Conservation (phyloP, 2,329 filamentous ascomycete genomes). For the Lecanicillium sp. region DNA sequence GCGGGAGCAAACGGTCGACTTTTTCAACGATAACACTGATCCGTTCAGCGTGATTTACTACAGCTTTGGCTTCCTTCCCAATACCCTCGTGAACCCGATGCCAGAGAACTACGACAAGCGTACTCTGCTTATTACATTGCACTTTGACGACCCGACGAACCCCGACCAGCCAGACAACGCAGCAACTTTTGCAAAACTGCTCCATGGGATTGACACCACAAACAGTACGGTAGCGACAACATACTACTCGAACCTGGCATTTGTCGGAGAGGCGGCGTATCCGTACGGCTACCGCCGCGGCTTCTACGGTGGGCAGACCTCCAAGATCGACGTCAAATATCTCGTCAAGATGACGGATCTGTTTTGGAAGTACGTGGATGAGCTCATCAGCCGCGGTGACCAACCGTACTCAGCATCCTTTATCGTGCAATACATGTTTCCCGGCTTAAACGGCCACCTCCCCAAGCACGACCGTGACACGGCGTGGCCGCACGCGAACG, state of each 20-base stretch:
- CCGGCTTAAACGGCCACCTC: not conserved
- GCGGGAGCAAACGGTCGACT: conserved; percentile 4
- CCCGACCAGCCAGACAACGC: not conserved
- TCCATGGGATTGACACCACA: not conserved
- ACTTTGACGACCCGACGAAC: conserved; percentile 8
- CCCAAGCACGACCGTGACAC: conserved; percentile 1
- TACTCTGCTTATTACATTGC: conserved; percentile 8
- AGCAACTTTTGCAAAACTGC: not conserved
- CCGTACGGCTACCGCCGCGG: conserved; percentile 11
- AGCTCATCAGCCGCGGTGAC: not conserved
- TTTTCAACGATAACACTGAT: conserved; percentile 7
- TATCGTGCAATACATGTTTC: conserved; percentile 13
- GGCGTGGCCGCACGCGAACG: conserved; percentile 8
- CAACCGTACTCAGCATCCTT: conserved; percentile 5
- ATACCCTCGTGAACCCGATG: not conserved
- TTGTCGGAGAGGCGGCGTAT: conserved; percentile 9
- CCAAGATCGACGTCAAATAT: conserved; percentile 5
- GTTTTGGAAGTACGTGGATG: conserved; percentile 5
- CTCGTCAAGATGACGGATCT: conserved; percentile 1
- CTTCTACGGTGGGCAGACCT: conserved; percentile 10
- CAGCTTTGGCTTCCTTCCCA: conserved; percentile 9
- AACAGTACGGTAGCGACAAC: not conserved
- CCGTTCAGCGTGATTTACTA: conserved; percentile 11
- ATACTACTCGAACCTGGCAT: conserved; percentile 5
- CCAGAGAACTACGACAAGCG: conserved; percentile 5